phyloP scores from a whole-genome alignment of 352 stramenopile genomes.

The Pythium folliculosum region DNA sequence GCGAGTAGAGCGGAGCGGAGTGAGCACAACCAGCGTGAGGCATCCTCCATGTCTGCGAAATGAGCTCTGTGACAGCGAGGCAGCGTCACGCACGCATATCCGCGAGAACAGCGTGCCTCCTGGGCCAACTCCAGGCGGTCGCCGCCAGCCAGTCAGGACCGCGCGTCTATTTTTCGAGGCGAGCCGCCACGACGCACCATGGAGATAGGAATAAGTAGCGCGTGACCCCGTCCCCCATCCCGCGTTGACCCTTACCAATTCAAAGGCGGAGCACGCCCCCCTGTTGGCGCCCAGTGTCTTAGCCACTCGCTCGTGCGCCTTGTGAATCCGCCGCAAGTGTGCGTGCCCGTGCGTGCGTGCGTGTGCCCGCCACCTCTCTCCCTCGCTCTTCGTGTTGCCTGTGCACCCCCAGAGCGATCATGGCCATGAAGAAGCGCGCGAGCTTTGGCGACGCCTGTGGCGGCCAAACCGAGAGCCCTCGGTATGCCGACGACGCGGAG shows the following conservation, averaged over 20 bases:
- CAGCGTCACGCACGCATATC: neutral
- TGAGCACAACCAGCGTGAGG: neutral
- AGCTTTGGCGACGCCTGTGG: conserved; percentile 23
- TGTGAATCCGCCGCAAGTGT: no score
- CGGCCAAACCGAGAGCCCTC: neutral
- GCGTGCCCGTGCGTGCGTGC: no score
- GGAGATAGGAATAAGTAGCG: conserved; percentile 5
- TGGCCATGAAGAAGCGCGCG: conserved; percentile 26
- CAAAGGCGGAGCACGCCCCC: neutral
- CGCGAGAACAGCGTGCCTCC: neutral
- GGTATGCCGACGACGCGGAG: neutral
- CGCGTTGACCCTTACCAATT: neutral
- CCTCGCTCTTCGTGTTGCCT: neutral
- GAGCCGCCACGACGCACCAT: neutral
- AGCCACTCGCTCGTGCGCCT: neutral
- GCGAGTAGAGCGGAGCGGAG: no score
- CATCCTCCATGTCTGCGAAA: neutral
- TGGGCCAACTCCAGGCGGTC: neutral
- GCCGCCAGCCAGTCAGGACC: neutral
- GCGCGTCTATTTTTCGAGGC: conserved; percentile 1
- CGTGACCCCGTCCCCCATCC: no score
- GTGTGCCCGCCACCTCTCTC: neutral
- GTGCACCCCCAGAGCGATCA: neutral
- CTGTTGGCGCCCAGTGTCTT: neutral
- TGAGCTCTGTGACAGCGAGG: neutral